Base-by-base conservation (phyloP, 257 asterid genomes). In the Capsicum rhomboideum region DNA sequence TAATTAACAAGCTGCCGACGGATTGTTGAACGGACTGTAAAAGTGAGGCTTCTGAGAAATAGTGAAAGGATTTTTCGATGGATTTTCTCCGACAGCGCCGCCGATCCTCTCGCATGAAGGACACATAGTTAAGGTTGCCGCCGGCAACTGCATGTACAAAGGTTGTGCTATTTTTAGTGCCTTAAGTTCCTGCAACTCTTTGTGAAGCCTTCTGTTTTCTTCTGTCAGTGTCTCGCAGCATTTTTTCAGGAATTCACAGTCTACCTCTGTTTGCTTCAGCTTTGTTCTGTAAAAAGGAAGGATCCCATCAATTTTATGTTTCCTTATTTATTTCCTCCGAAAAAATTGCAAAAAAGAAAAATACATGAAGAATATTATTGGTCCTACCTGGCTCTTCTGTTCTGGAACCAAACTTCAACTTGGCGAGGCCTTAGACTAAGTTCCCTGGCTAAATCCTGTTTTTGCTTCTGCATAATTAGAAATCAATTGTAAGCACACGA, bases 231-330 rank as follows among this genome's bases (percentile, higher is more conserved):
- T 88, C 77, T 94, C 98, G 59, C 99, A 96, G 86, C 94, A 96
- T 88, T 96, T 96, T 89, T 96, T 96, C 90, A 96, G 26, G 90
- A 91, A 92, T 44, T 94, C 99, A 67, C 97, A 96, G 91, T 96
- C 99, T 12, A 93, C 96, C 83, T 96, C 99, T 4, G 99, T 96
- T 83, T 96, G 99, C 91, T 96, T 96, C 77, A 96, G 98, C 93
- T 96, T 96, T 12, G 98, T 94, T 90, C 99, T 96, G 91, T 50
- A 20, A 8, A 28, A 2, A 16, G 2, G 21, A 21, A 40, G 2
- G 2, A 23, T 14, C 3, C 40, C 80, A 49, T 75, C 81, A 49
- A 23, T 75, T 75, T 50, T 50, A 23, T 46, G 59, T 74, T 72
- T 23, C 34, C 79, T 71, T 71, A 72, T 42, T 44, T n/a, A n/a